A percentile compares a stretch with the other conserved stretches of the same genome.
Conservation (phyloP, 371 early-diverging fungal genomes). For the Rhizopus stolonifer region DNA sequence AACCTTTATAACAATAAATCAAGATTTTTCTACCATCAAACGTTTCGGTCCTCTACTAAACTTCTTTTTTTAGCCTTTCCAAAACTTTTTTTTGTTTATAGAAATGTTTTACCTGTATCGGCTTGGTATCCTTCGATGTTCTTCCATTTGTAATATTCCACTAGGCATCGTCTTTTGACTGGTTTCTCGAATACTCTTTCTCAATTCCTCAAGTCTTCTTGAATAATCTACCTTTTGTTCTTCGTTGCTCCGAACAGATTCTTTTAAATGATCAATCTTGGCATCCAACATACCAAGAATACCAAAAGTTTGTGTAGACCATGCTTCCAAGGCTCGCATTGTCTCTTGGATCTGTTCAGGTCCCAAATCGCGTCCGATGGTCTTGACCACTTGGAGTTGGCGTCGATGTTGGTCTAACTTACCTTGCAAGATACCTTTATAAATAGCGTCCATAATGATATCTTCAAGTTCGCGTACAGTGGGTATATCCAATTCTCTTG, state of each 20-base stretch:
- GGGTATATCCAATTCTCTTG: slow-evolving; percentile 65
- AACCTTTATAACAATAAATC: slow-evolving; percentile 15
- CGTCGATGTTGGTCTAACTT: slow-evolving; percentile 80
- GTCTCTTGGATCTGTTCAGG: slow-evolving; percentile 64
- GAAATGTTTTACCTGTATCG: neutral
- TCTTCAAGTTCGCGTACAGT: slow-evolving; percentile 83
- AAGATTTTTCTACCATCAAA: slow-evolving; percentile 34
- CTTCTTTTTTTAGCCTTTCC: neutral
- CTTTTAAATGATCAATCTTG: slow-evolving; percentile 60
- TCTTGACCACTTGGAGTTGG: slow-evolving; percentile 73
- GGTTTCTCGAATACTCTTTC: slow-evolving; percentile 54
- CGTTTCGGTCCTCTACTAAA: slow-evolving; percentile 40
- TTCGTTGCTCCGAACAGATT: slow-evolving; percentile 57
- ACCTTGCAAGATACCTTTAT: slow-evolving; percentile 73
- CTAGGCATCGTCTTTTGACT: neutral
- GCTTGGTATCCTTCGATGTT: neutral
- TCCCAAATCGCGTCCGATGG: slow-evolving; percentile 81
- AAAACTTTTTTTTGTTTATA: no score
- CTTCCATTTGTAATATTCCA: neutral
- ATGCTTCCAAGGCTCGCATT: slow-evolving; percentile 53
- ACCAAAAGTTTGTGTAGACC: slow-evolving; percentile 59
- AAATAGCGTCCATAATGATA: slow-evolving; percentile 83
- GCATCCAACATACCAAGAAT: slow-evolving; percentile 67
- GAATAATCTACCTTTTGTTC: slow-evolving; percentile 49
- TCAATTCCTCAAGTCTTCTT: slow-evolving; percentile 43